These are phyloP conservation scores for Xanthoconium stramineum DNA, from an alignment of 768 basidiomycete species.

Conservation along the genomic window DNA sequence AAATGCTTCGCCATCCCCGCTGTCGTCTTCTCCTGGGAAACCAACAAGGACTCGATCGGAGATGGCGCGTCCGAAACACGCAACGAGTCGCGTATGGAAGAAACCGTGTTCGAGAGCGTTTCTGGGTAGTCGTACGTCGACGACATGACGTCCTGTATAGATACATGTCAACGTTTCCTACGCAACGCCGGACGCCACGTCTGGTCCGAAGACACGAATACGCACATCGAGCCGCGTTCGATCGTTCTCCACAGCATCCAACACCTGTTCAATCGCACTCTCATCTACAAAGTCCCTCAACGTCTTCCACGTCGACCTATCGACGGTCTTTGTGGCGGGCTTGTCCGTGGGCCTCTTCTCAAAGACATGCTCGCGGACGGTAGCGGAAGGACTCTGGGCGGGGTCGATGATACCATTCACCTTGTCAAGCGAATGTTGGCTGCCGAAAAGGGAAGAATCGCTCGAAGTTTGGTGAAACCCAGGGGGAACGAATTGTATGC, in stretches of 20 bases:
- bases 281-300: constrained; percentile 86
- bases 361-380: constrained; percentile 24
- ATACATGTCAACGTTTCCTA: not conserved
- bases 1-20: constrained; percentile 70
- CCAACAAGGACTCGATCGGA: constrained; percentile 43
- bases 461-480: constrained; percentile 66
- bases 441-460: constrained; percentile 77
- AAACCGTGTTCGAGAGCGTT: constrained; percentile 53
- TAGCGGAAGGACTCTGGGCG: constrained; percentile 29
- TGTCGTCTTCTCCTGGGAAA: constrained; percentile 52
- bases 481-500: constrained; percentile 70
- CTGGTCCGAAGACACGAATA: not conserved
- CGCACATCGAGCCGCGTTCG: constrained; percentile 65
- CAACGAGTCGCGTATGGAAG: constrained; percentile 51
- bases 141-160: constrained; percentile 52
- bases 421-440: constrained; percentile 57
- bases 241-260: constrained; percentile 72
- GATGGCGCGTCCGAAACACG: constrained; percentile 37
- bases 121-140: constrained; percentile 68
- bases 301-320: constrained; percentile 72
- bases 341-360: too few species aligned
- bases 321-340: constrained; percentile 26
- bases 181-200: not conserved
- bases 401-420: constrained; percentile 38
- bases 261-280: constrained; percentile 69